Evolutionary conservation across 2,329 filamentous ascomycete genomes (phyloP), one percentile per base, ranked within the genome.

Genomic region (Fusarium chuoi): DNA sequence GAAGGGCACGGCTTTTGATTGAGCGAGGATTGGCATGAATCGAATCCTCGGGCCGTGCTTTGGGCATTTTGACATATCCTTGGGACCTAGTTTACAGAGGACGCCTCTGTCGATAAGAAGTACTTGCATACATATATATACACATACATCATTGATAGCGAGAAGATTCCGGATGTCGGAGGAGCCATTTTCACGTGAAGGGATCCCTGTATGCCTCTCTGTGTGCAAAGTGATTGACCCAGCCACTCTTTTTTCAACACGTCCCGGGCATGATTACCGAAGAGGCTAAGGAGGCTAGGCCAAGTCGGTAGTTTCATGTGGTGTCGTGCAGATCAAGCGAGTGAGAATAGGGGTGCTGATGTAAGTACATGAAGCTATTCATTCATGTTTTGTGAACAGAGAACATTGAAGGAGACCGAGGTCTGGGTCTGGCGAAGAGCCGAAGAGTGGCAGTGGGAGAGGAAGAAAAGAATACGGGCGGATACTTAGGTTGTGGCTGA

Each of bases 11-110:
- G 59, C 54, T 70, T 45, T 55, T 62, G 68, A 51, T 46, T 56
- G 59, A 59, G 62, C 62, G 62, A 68, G 75, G 76, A 74, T 73
- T 78, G 69, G 65, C 64, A 78, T 68, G 77, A 78, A 73, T 58
- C 64, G 62, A 72, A 75, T 73, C 76, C 75, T 69, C 65, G 42
- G 61, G 55, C 61, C 60, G 73, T 45, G 49, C 52, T 73, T 64
- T 65, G 58, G 59, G 71, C 63, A 60, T 56, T 62, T 60, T 71
- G 52, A 60, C 35, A 52, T 63, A 52, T 61, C 58, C 35, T 51
- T 62, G 57, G 30, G 46, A 52, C 42, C 17, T 62, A 51, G 24
- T 39, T 51, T 24, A 42, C 45, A 57, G 39, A 70, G 44, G 39
- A 24, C 28, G 65, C 30, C 65, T 65, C 51, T 64, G 62, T 59